A percentile compares a stretch with the other conserved stretches of the same genome.
Conservation (phyloP, 129 eudicot species). For the Helichrysum umbraculigerum region DNA sequence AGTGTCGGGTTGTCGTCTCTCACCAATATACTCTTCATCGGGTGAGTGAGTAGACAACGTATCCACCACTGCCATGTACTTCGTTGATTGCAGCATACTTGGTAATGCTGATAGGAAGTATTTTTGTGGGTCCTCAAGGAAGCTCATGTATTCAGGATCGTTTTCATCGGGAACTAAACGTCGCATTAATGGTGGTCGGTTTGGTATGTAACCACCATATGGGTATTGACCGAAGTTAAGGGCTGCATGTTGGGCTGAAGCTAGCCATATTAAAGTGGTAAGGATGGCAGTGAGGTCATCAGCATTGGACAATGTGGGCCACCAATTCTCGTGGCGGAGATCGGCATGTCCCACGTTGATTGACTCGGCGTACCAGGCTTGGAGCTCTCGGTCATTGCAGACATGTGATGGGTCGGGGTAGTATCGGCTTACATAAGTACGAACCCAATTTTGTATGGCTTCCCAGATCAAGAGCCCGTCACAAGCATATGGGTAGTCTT, state of each 20-base stretch:
- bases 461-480: constrained; percentile 93
- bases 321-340: constrained; percentile 60
- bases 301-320: constrained; percentile 67
- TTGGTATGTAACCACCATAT: constrained; percentile 84
- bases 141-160: constrained; percentile 67
- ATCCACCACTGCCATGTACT: constrained; percentile 95
- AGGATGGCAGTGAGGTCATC: constrained; percentile 64
- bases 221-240: constrained; percentile 96
- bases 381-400: constrained; percentile 78
- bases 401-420: constrained; percentile 57
- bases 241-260: constrained; percentile 95
- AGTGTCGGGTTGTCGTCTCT: constrained; percentile 56
- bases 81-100: constrained; percentile 72
- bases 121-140: constrained; percentile 68
- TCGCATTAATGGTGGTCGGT: constrained; percentile 81
- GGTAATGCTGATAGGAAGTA: constrained; percentile 70
- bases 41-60: constrained; percentile 89
- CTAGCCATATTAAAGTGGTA: constrained; percentile 87
- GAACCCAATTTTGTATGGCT: constrained; percentile 78
- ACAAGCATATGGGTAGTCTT: constrained; percentile 91
- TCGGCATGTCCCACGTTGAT: constrained; percentile 90
- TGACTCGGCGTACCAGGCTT: constrained; percentile 88
- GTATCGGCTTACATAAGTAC: constrained; percentile 65
- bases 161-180: constrained; percentile 69
- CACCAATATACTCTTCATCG: constrained; percentile 95